Base-by-base conservation (phyloP, 106 monocot genomes). In the Agapanthus africanus region DNA sequence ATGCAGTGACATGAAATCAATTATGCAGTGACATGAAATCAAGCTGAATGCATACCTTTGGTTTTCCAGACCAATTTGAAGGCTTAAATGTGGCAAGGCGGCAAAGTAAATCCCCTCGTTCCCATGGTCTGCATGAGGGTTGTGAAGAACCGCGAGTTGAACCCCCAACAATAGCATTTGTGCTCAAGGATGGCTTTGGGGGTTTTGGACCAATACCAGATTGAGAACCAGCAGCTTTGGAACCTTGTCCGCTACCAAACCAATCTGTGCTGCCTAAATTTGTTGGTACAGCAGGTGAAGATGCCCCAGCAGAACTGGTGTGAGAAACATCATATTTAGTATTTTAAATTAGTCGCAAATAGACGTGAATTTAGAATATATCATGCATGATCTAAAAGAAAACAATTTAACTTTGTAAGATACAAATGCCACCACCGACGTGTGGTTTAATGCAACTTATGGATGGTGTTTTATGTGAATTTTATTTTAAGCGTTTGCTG, bases 51-150 rank as follows among this genome's bases (percentile, higher is more conserved):
- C 73, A 57, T 44, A 93, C 97, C 89, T 88, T 90, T 56, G 87
- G 82, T 75, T 92, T 99, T 19, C 76, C 79, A 73, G 61, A 82
- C 97, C 97, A 99, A 68, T 83, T 90, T 68, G 79, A 76, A 33
- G 89, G 90, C 68, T 83, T 85, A 74, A 90, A 99, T 60, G 97
- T 99, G 59, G 87, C 92, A 65, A 99, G 87, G 21, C 97, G 89
- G 13, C 90, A 84, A 73, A 99, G 87, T 59, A 99, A 74, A 83
- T 99, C 97, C 27, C 97, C 97, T 30, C 90, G 82, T 75, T 99
- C 97, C 97, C 97, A 99, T 67, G 92, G 97, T 71, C 97, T 82
- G 59, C 97, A 93, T 70, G 78, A 76, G 30, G 87, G 68, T 59
- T 76, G 71, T 61, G 84, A 85, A 32, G 87, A 86, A 54, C 78